Evolutionary conservation across 1,139 yeast genomes (phyloP), one percentile per base, ranked within the genome.

Genomic region (Williopsis jadinii): DNA sequence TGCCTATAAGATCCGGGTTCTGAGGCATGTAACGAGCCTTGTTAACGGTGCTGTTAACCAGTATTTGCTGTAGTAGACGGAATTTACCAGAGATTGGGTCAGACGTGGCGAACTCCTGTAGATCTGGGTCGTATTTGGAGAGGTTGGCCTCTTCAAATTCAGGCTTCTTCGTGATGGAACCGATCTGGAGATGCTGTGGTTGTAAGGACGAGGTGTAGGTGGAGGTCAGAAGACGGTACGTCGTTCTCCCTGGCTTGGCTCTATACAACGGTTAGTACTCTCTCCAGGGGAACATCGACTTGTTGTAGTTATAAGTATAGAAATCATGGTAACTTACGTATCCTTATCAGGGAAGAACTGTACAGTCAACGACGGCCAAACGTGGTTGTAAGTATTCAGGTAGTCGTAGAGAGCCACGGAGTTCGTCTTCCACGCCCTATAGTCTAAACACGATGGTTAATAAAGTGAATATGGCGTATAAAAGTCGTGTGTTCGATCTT

Each of bases 341-440:
- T 45, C 48, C n/a, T 59, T 62, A 39, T 73, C 75, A 1, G 87
- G 87, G 37, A 82, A 66, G 76, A 86, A 81, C 56, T 83, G 84
- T n/a, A 84, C 74, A 2, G 90, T 78, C 37, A 84, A 61, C 1
- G 92, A 83, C 0, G 95, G 94, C 94, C 94, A 84, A 31, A 82
- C 75, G 38, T 82, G 66, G 4, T 87, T 84, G 3, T 84, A 79
- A 42, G 86, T 88, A 50, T 82, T 78, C 32, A 84, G 73, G 58
- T 81, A 83, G 52, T 80, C 85, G 55, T 84, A 84, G 73, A 83
- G 72, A 52, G 75, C 77, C 36, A 82, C 75, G 42, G 90, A 77
- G 55, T 84, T 84, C 56, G 81, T 79, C 54, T 87, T 73, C 95
- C 95, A 84, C 44, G 75, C 60, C 48, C 77, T 75, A 55, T 84